phyloP scores from a whole-genome alignment of 2,329 filamentous ascomycete genomes.

The Nectriaceae sp. region DNA sequence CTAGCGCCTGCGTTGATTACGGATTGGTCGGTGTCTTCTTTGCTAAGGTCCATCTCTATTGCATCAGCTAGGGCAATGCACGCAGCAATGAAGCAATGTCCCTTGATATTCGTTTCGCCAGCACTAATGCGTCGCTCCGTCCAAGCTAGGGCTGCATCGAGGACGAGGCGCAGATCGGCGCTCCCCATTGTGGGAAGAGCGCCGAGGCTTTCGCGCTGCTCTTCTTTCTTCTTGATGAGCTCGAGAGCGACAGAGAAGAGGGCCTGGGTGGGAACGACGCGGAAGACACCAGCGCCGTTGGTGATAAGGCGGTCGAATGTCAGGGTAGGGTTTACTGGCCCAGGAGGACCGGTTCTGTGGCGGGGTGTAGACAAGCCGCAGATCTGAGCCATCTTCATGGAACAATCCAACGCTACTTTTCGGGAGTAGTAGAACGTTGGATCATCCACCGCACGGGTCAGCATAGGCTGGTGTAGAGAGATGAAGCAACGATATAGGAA shows the following conservation, averaged over 20 bases:
- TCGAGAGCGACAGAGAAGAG: constrained; percentile 48
- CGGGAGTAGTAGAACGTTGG: constrained; percentile 55
- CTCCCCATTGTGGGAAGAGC: constrained; percentile 31
- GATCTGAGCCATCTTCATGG: constrained; percentile 37
- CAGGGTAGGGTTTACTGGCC: constrained; percentile 19
- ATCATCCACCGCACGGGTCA: constrained; percentile 44
- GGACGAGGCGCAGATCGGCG: constrained; percentile 33
- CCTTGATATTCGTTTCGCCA: constrained; percentile 48
- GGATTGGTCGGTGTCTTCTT: constrained; percentile 32
- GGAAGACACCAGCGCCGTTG: constrained; percentile 45
- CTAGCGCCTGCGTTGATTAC: constrained; percentile 29
- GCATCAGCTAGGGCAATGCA: constrained; percentile 37
- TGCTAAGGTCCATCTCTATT: constrained; percentile 29
- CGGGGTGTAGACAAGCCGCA: constrained; percentile 28
- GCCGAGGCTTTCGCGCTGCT: constrained; percentile 36
- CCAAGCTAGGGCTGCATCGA: constrained; percentile 34
- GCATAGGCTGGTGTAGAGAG: constrained; percentile 55
- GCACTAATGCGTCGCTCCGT: constrained; percentile 36
- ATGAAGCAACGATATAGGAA: constrained; percentile 51
- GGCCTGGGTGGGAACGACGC: constrained; percentile 41
- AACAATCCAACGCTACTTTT: constrained; percentile 49
- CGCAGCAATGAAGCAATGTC: constrained; percentile 37
- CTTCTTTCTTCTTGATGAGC: constrained; percentile 46
- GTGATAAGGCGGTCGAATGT: constrained; percentile 42
- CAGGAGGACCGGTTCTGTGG: constrained; percentile 12